phyloP scores from a whole-genome alignment of 768 basidiomycete species.

The Collybiopsis luxurians region DNA sequence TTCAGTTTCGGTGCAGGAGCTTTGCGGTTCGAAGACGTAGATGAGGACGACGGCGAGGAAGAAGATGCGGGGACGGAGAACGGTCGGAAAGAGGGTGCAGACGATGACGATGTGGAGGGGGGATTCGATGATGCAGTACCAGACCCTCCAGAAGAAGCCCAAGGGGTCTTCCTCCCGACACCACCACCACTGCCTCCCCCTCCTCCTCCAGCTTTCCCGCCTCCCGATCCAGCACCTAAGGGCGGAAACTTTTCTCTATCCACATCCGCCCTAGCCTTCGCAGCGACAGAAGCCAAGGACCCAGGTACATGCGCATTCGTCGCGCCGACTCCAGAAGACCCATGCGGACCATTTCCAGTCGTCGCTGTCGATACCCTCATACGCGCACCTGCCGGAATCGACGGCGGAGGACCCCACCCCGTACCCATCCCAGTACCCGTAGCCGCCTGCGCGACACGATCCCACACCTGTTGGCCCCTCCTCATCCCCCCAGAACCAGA shows the following conservation, averaged over 20 bases:
- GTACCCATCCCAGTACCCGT: slow-evolving; percentile 21
- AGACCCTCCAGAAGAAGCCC: slow-evolving; percentile 44
- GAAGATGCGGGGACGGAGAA: slow-evolving; percentile 17
- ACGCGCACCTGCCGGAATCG: too few relatives aligned
- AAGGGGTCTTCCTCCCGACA: slow-evolving; percentile 49
- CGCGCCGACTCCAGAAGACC: slow-evolving; percentile 21
- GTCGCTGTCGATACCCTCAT: too few relatives aligned
- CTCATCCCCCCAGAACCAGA: slow-evolving; percentile 37
- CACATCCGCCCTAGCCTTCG: not conserved
- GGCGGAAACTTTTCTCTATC: not conserved
- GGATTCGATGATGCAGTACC: slow-evolving; percentile 14
- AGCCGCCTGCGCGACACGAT: slow-evolving; percentile 85
- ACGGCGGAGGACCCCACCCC: slow-evolving; percentile 31
- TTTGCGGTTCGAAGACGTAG: slow-evolving; percentile 9
- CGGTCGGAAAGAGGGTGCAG: slow-evolving; percentile 20
- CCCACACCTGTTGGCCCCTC: slow-evolving; percentile 71
- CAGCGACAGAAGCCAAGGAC: slow-evolving; percentile 8
- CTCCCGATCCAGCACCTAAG: not conserved
- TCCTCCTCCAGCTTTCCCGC: not conserved
- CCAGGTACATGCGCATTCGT: slow-evolving; percentile 27
- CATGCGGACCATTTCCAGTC: too few relatives aligned
- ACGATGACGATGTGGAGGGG: slow-evolving; percentile 21
- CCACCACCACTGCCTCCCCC: not conserved
- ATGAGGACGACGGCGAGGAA: slow-evolving; percentile 12
- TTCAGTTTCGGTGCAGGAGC: slow-evolving; percentile 46